These are phyloP conservation scores for Musa balbisiana DNA, from an alignment of 202 grass and related monocot genomes.

Conservation along the genomic window DNA sequence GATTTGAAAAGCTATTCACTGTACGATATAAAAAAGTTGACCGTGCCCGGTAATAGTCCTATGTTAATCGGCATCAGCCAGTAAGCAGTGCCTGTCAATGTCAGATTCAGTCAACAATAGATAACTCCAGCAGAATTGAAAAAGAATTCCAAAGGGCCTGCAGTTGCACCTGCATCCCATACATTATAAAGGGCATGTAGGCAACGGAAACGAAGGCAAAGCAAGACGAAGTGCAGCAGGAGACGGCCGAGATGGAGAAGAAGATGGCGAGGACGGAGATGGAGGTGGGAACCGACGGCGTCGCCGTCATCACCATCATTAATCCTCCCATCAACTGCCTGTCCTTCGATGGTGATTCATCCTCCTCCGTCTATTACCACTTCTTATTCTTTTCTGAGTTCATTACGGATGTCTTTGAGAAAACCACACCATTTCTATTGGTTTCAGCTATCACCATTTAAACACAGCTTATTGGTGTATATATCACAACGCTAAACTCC, in stretches of 20 bases:
- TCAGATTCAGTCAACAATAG: too few species aligned
- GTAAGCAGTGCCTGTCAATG: too few species aligned
- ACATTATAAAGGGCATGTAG: background rate
- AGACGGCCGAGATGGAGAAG: background rate
- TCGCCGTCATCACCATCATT: constrained; percentile 78
- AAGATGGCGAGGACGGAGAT: constrained; percentile 42
- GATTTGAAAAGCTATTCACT: too few species aligned
- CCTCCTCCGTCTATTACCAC: background rate
- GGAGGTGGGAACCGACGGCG: constrained; percentile 67
- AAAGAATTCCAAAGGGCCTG: background rate
- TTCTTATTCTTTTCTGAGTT: background rate
- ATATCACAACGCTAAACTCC: too few species aligned
- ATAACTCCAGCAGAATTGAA: too few species aligned
- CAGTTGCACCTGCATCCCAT: background rate
- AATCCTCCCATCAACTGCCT: constrained; percentile 84
- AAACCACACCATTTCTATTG: too few species aligned
- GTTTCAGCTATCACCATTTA: too few species aligned
- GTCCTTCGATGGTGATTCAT: constrained; percentile 46
- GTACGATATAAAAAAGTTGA: too few species aligned
- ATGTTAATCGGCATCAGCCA: too few species aligned
- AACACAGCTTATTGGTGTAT: too few species aligned
- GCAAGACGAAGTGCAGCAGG: background rate
- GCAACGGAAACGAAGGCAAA: background rate
- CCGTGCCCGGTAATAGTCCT: too few species aligned
- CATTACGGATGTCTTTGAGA: too few species aligned